These are phyloP conservation scores for Coniophora puteana DNA, from an alignment of 1,284 basidiomycete genomes.

Conservation along the genomic window DNA sequence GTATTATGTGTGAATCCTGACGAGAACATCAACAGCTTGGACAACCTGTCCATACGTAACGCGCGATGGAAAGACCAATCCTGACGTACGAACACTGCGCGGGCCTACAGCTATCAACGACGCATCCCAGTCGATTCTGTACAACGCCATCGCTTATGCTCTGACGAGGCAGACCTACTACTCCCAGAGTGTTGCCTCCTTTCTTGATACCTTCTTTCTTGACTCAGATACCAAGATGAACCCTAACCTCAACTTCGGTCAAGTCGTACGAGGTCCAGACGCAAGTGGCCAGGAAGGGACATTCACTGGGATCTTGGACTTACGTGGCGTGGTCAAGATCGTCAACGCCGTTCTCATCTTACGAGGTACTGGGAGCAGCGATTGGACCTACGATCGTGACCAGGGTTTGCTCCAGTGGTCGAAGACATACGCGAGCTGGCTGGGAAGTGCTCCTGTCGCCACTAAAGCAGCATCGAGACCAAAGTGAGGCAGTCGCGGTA, in stretches of 20 bases:
- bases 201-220: conserved; percentile 39
- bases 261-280: conserved; percentile 56
- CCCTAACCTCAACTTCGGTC: conserved; percentile 19
- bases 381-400: conserved; percentile 44
- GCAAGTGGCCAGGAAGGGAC: conserved; percentile 30
- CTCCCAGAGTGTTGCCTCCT: conserved; percentile 35
- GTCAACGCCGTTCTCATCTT: conserved; percentile 46
- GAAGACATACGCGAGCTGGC: conserved; percentile 44
- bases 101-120: conserved; percentile 50
- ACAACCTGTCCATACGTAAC: conserved; percentile 51
- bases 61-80: conserved; percentile 63
- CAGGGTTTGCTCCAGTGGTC: conserved; percentile 44
- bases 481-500: conserved; percentile 32
- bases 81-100: conserved; percentile 54
- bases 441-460: conserved; percentile 42
- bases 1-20: conserved; percentile 37
- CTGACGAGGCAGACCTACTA: conserved; percentile 35
- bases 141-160: conserved; percentile 56
- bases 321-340: conserved; percentile 52
- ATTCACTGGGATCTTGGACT: conserved; percentile 51
- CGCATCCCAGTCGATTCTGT: conserved; percentile 58
- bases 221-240: not conserved
- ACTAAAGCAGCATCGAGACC: conserved; percentile 36
- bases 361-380: conserved; percentile 32
- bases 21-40: conserved; percentile 47